Conservation (phyloP, 169 alveolate genomes). For the Theileria luwenshuni region DNA sequence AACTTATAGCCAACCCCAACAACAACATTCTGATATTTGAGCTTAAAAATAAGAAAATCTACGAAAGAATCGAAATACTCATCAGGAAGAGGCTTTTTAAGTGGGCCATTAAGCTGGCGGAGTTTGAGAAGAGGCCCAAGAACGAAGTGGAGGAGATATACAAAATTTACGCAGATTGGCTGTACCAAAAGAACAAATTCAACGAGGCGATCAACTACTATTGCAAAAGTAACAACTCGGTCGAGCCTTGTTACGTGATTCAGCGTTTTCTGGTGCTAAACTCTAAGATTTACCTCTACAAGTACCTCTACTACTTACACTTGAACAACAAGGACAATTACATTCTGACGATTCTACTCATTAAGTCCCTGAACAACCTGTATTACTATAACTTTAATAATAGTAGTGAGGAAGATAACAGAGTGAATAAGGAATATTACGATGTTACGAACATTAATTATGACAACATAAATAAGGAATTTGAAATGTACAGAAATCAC, state of each 20-base stretch:
- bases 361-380: slow-evolving; percentile 50
- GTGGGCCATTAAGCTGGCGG: slow-evolving; percentile 47
- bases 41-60: slow-evolving; percentile 51
- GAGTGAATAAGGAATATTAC: too few relatives aligned
- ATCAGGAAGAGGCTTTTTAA: slow-evolving; percentile 57
- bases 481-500: neutral
- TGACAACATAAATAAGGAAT: too few relatives aligned
- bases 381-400: neutral
- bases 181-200: slow-evolving; percentile 46
- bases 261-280: slow-evolving; percentile 41
- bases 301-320: slow-evolving; percentile 48
- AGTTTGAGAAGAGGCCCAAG: slow-evolving; percentile 46
- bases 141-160: slow-evolving; percentile 58
- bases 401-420: neutral
- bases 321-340: slow-evolving; percentile 20
- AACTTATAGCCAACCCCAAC: neutral
- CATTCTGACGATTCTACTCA: slow-evolving; percentile 47
- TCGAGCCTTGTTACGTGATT: slow-evolving; percentile 64
- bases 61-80: slow-evolving; percentile 54
- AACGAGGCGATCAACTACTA: slow-evolving; percentile 46
- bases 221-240: slow-evolving; percentile 36
- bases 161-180: slow-evolving; percentile 65
- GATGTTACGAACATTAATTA: too few relatives aligned
- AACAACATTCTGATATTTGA: slow-evolving; percentile 44
- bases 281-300: slow-evolving; percentile 52